A percentile compares a stretch with the other conserved stretches of the same genome.
Conservation (phyloP, 1,284 basidiomycete genomes). For the Phenoliferia sp. region DNA sequence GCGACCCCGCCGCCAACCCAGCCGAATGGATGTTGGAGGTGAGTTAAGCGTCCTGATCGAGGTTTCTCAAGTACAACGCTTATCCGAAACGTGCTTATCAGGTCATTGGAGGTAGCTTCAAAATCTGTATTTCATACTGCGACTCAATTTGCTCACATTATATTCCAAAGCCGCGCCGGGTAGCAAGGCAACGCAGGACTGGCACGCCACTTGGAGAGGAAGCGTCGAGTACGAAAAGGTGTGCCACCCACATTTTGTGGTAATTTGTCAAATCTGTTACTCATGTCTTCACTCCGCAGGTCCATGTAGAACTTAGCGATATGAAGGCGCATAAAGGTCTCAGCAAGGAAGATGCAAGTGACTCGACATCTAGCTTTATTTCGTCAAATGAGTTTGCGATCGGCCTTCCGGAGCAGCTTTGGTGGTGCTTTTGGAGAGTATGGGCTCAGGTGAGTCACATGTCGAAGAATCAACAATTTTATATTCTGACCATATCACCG, state of each 20-base stretch:
- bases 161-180: constrained; percentile 65
- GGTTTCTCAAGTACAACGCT: too few relatives aligned
- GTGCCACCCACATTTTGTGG: too few relatives aligned
- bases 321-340: not conserved
- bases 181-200: constrained; percentile 61
- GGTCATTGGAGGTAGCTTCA: too few relatives aligned
- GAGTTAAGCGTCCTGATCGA: too few relatives aligned
- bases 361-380: too few relatives aligned
- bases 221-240: constrained; percentile 46
- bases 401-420: constrained; percentile 53
- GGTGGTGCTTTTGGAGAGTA: constrained; percentile 52
- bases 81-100: too few relatives aligned
- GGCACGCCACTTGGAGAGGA: constrained; percentile 67
- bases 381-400: constrained; percentile 57
- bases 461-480: not conserved
- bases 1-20: constrained; percentile 52
- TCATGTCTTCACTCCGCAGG: too few relatives aligned
- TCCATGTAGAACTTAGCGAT: constrained; percentile 44
- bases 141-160: too few relatives aligned
- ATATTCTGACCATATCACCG: not conserved
- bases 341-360: not conserved
- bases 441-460: constrained; percentile 43
- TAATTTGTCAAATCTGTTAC: too few relatives aligned
- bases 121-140: too few relatives aligned
- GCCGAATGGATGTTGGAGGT: constrained; percentile 51